Conservation (phyloP, 2,329 filamentous ascomycete genomes). For the Pyricularia grisea region DNA sequence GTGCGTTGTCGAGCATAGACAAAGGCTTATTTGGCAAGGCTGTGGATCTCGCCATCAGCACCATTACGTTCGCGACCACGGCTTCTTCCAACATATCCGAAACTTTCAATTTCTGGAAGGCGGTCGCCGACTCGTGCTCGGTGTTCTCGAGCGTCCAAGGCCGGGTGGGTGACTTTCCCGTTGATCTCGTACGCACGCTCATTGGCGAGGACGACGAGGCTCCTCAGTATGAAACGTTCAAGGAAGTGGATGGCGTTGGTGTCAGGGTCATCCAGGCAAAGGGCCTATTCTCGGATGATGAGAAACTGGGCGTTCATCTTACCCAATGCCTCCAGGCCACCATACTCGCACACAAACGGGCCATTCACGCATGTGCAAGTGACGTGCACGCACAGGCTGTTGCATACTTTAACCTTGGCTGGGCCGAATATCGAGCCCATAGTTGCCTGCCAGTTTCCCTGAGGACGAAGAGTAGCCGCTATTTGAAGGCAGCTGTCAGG, state of each 20-base stretch:
- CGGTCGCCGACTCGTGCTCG: conserved; percentile 78
- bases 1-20: conserved; percentile 65
- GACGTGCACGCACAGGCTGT: conserved; percentile 86
- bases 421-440: conserved; percentile 82
- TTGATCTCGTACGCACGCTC: conserved; percentile 45
- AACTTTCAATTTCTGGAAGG: conserved; percentile 94
- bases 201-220: conserved; percentile 28
- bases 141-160: conserved; percentile 73
- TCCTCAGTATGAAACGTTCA: conserved; percentile 50
- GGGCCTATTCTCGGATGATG: conserved; percentile 34
- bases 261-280: conserved; percentile 34
- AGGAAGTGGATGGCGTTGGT: conserved; percentile 58
- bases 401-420: conserved; percentile 95
- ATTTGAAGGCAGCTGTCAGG: conserved; percentile 71
- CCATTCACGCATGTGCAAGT: conserved; percentile 60
- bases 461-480: conserved; percentile 52
- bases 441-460: conserved; percentile 45
- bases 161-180: conserved; percentile 53
- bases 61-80: conserved; percentile 56
- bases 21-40: conserved; percentile 83
- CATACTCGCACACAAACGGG: conserved; percentile 80
- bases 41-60: conserved; percentile 57
- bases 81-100: conserved; percentile 52
- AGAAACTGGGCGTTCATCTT: conserved; percentile 39
- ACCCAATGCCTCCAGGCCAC: conserved; percentile 57